These are phyloP conservation scores for Claviceps humidiphila DNA, from an alignment of 2,329 filamentous ascomycete genomes.

Conservation along the genomic window DNA sequence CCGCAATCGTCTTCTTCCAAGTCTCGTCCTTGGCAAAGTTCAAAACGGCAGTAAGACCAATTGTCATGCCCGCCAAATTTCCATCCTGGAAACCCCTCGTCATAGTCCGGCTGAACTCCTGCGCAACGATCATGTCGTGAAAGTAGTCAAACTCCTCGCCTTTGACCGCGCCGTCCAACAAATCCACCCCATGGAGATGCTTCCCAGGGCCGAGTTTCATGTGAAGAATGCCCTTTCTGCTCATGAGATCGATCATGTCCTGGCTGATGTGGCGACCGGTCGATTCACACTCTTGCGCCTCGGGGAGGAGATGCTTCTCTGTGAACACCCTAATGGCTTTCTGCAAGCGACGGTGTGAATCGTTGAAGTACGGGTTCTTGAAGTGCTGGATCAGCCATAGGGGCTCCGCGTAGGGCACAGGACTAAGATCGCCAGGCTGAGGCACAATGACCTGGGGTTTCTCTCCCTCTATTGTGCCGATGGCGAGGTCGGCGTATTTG, in stretches of 20 bases:
- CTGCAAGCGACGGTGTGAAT: slow-evolving; percentile 56
- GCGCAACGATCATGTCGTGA: slow-evolving; percentile 63
- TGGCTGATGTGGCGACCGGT: slow-evolving; percentile 59
- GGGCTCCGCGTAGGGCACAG: slow-evolving; percentile 74
- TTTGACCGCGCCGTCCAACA: slow-evolving; percentile 57
- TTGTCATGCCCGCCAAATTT: slow-evolving; percentile 77
- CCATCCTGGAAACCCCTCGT: slow-evolving; percentile 75
- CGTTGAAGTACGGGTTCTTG: slow-evolving; percentile 68
- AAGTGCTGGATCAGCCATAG: slow-evolving; percentile 69
- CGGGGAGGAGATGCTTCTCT: slow-evolving; percentile 56
- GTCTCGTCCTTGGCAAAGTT: slow-evolving; percentile 60
- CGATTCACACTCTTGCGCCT: slow-evolving; percentile 63
- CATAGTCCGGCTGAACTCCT: slow-evolving; percentile 60
- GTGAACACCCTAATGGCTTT: slow-evolving; percentile 60
- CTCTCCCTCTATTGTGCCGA: slow-evolving; percentile 66
- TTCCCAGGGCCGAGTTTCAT: slow-evolving; percentile 77
- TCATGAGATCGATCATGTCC: slow-evolving; percentile 66
- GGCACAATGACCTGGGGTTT: slow-evolving; percentile 59
- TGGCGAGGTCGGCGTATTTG: slow-evolving; percentile 61
- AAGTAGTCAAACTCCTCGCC: slow-evolving; percentile 80
- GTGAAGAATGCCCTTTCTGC: slow-evolving; percentile 58
- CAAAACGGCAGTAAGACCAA: slow-evolving; percentile 65
- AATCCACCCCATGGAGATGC: slow-evolving; percentile 58
- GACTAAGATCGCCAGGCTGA: slow-evolving; percentile 56
- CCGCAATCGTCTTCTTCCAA: slow-evolving; percentile 52